Percentiles rank a stretch among this genome's conserved stretches.
phyloP scores from a whole-genome alignment of 768 basidiomycete species.

The Pleurotus giganteus region DNA sequence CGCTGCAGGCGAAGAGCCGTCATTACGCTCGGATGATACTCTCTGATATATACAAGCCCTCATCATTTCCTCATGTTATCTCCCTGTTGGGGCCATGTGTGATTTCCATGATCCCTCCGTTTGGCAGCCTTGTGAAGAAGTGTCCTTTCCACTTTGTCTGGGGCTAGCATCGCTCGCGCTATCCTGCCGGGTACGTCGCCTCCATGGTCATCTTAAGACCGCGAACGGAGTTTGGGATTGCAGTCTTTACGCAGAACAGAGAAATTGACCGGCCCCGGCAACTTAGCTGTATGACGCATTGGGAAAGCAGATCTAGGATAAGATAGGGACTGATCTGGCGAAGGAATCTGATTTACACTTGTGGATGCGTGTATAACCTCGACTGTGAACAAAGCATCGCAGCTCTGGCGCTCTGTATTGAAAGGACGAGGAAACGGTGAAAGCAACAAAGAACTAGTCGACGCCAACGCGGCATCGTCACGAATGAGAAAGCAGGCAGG shows the following conservation, averaged over 20 bases:
- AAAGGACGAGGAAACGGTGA: constrained; percentile 6
- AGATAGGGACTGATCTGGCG: constrained; percentile 20
- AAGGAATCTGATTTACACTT: constrained; percentile 19
- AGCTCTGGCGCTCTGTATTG: background rate
- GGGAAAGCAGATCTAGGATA: constrained; percentile 26
- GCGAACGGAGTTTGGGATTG: background rate
- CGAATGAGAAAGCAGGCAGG: constrained; percentile 11
- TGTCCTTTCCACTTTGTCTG: background rate
- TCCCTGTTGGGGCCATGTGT: background rate
- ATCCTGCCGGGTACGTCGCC: background rate
- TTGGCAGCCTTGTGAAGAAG: background rate
- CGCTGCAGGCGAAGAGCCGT: constrained; percentile 1
- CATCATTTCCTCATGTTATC: constrained; percentile 3
- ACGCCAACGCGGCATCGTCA: too few species aligned
- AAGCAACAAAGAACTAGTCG: constrained; percentile 13
- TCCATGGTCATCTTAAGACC: background rate
- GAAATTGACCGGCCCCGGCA: constrained; percentile 23
- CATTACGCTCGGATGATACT: background rate
- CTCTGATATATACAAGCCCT: constrained; percentile 2
- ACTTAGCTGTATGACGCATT: constrained; percentile 15
- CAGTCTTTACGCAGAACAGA: constrained; percentile 1
- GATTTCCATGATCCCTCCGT: background rate
- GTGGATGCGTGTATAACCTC: background rate
- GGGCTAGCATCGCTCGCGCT: background rate
- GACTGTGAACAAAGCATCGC: background rate